Conservation (phyloP, 2,329 filamentous ascomycete genomes). For the Dactylellina parvicollis region DNA sequence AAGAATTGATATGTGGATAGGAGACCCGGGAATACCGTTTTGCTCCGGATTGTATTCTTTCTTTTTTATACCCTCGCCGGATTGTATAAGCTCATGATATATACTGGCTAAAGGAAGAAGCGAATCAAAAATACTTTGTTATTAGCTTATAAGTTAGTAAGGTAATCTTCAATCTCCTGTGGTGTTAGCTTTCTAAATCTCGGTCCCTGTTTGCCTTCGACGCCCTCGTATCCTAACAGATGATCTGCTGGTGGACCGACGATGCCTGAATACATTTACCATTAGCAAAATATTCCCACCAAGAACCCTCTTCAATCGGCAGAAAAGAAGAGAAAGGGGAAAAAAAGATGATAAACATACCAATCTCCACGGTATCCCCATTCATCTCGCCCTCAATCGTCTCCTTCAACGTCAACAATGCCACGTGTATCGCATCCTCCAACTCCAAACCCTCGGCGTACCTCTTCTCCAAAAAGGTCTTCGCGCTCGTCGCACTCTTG, state of each 20-base stretch:
- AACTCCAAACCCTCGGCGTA: conserved; percentile 97
- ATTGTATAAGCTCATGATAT: conserved; percentile 28
- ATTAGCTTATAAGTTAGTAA: conserved; percentile 86
- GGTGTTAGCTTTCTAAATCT: conserved; percentile 94
- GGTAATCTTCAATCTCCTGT: conserved; percentile 98
- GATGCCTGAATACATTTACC: too few species aligned
- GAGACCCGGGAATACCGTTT: not conserved
- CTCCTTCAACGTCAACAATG: conserved; percentile 95
- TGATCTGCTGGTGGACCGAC: conserved; percentile 94
- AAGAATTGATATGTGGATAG: not conserved
- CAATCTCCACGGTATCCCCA: conserved; percentile 97
- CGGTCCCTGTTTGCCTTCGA: conserved; percentile 83
- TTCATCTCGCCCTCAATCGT: conserved; percentile 99
- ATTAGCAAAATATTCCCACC: conserved; percentile 64
- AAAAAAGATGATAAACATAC: conserved; percentile 65
- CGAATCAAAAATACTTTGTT: not conserved
- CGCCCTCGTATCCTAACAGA: conserved; percentile 88
- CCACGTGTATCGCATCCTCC: conserved; percentile 98
- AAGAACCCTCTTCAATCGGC: conserved; percentile 51
- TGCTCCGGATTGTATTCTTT: not conserved
- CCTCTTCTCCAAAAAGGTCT: conserved; percentile 99
- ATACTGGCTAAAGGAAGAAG: conserved; percentile 2
- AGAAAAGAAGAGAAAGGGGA: not conserved
- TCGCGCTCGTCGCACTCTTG: conserved; percentile 96
- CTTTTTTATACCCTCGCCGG: not conserved